Evolutionary conservation across 495 filamentous ascomycete species (phyloP), one percentile per base, ranked within the genome.

Genomic region (Annulohypoxylon maeteangense): DNA sequence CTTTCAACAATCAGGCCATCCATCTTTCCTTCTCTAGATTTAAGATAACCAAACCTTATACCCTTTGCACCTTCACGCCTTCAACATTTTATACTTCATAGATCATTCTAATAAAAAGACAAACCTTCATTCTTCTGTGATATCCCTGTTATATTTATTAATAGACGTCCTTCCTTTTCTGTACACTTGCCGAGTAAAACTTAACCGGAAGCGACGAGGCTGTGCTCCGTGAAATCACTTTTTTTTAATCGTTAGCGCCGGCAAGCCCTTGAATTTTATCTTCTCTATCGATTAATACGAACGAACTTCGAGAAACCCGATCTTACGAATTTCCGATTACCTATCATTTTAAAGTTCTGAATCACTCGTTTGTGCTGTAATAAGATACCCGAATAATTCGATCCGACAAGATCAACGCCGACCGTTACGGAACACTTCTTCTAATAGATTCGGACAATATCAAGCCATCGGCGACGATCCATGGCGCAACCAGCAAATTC

Each of bases 401-500:
- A 57, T 18, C 34, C 34, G 12, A 25, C 25, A 32, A 12, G 29
- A 8, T 23, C 32, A 23, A 32, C 27, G 3, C 16, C 12, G 11
- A 65, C 25, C 1, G n/a, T 11, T 7, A 32, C 29, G 34, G 10
- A 38, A 16, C 31, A 22, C 23, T 2, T 7, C 20, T 1, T 42
- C 20, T n/a, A 18, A 22, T 2, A 38, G 64, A 16, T 20, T 14
- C 54, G 1, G 50, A 22, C 12, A n/a, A 31, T 16, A 32, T 18
- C 57, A 22, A 32, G 42, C 12, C 44, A 22, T 10, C 25, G 23
- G 42, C 16, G 14, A 50, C 64, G 11, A 58, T 4, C 42, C 12
- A 74, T 74, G 65, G 63, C 68, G 12, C 74, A 71, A 23, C 62
- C 67, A 3, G 38, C 64, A 2, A 62, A 63, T 22, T 48, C 54